Evolutionary conservation across 164 flowering plant genomes (phyloP).

Genomic region (Vitis rotundifolia): DNA sequence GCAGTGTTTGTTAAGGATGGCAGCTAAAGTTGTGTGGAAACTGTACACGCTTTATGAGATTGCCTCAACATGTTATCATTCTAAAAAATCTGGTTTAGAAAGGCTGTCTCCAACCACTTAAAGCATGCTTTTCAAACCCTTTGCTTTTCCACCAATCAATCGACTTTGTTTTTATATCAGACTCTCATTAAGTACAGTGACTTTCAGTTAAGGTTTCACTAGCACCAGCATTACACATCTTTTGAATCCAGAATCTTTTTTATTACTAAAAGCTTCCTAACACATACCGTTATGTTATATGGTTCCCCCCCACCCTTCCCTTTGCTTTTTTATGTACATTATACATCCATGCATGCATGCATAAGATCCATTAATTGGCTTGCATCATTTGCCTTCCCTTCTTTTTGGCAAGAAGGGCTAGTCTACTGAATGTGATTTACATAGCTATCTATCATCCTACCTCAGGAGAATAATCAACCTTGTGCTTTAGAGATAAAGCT

Average conservation of each 20-base stretch:
- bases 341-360: too few relatives aligned
- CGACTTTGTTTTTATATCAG: constrained; percentile 3
- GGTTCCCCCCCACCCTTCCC: too few relatives aligned
- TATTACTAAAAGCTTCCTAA: too few relatives aligned
- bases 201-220: constrained; percentile 11
- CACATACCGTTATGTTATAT: too few relatives aligned
- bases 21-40: constrained; percentile 1
- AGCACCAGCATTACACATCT: background rate
- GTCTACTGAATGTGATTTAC: too few relatives aligned
- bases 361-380: too few relatives aligned
- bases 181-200: constrained; percentile 6
- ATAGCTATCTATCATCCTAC: too few relatives aligned
- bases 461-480: too few relatives aligned
- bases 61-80: constrained; percentile 8
- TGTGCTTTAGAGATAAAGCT: too few relatives aligned
- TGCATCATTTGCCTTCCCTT: too few relatives aligned
- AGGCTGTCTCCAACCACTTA: constrained; percentile 19
- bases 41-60: constrained; percentile 9
- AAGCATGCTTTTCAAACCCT: constrained; percentile 6
- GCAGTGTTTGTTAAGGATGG: constrained; percentile 7
- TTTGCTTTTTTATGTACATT: too few relatives aligned
- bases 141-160: constrained; percentile 17
- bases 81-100: constrained; percentile 6
- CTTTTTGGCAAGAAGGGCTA: too few relatives aligned
- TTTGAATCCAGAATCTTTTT: background rate